A percentile compares a stretch with the other conserved stretches of the same genome.
Evolutionary conservation across 2,329 filamentous ascomycete genomes (phyloP).

Genomic region (Gnomoniopsis smithogilvyi): DNA sequence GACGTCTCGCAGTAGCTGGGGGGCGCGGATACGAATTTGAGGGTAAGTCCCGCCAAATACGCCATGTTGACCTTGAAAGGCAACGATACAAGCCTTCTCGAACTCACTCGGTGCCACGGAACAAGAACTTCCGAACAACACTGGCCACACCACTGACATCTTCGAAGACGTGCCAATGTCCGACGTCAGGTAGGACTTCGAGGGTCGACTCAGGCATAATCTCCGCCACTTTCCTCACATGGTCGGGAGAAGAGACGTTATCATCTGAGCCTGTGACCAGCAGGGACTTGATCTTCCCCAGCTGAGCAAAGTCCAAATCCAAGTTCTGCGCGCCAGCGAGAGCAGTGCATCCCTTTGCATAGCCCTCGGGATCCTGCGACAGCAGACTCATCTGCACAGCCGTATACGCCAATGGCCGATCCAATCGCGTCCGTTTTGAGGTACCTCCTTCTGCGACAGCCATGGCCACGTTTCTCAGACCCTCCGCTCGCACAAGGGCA

Average conservation of each 20-base stretch:
- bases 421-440: conserved; percentile 32
- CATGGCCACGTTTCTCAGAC: conserved; percentile 42
- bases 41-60: no score
- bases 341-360: conserved; percentile 51
- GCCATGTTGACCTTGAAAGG: no score
- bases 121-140: conserved; percentile 24
- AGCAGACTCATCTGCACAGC: conserved; percentile 42
- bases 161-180: conserved; percentile 51
- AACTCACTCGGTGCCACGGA: no score
- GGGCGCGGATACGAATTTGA: not conserved
- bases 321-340: conserved; percentile 37
- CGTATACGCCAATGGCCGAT: conserved; percentile 37
- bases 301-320: conserved; percentile 23
- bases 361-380: conserved; percentile 48
- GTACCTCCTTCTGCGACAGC: conserved; percentile 33
- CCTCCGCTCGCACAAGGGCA: conserved; percentile 36
- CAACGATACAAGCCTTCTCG: no score
- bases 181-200: conserved; percentile 36
- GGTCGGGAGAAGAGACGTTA: conserved; percentile 34
- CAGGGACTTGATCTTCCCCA: conserved; percentile 25
- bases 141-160: conserved; percentile 33
- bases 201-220: conserved; percentile 27
- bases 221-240: conserved; percentile 30
- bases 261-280: conserved; percentile 46
- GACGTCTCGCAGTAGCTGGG: no score